A percentile compares a stretch with the other conserved stretches of the same genome.
These are phyloP conservation scores for Hepatocystis sp. DNA, from an alignment of 169 alveolate species.

Conservation along the genomic window DNA sequence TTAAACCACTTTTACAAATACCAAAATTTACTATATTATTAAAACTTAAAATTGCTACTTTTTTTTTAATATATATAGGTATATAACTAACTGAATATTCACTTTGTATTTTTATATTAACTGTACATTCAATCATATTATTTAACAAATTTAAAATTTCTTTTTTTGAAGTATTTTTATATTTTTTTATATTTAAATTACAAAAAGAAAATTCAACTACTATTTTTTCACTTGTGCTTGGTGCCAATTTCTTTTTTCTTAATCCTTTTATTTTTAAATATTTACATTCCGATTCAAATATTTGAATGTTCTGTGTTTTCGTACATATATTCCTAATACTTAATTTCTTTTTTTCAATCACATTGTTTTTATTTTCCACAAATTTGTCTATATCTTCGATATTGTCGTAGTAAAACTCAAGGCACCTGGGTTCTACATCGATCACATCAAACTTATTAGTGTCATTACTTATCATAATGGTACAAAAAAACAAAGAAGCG, in stretches of 20 bases:
- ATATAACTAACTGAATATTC: slow-evolving; percentile 32
- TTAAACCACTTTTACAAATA: slow-evolving; percentile 22
- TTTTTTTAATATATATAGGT: slow-evolving; percentile 61
- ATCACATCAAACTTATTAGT: slow-evolving; percentile 36
- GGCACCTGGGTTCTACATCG: slow-evolving; percentile 45
- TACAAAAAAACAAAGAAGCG: too few species aligned
- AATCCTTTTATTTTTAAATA: slow-evolving; percentile 50
- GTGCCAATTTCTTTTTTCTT: slow-evolving; percentile 56
- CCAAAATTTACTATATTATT: slow-evolving; percentile 40
- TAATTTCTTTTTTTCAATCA: slow-evolving; percentile 30
- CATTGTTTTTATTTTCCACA: slow-evolving; percentile 20
- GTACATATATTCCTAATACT: slow-evolving; percentile 51
- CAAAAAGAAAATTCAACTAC: slow-evolving; percentile 37
- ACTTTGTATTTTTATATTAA: slow-evolving; percentile 17
- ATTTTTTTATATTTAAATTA: slow-evolving; percentile 23
- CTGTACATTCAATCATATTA: slow-evolving; percentile 21
- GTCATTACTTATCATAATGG: too few species aligned
- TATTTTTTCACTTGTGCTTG: slow-evolving; percentile 55
- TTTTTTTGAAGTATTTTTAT: slow-evolving; percentile 9
- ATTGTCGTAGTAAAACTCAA: slow-evolving; percentile 40
- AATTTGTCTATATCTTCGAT: slow-evolving; percentile 28
- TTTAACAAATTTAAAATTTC: slow-evolving; percentile 14
- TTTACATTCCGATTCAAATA: slow-evolving; percentile 37
- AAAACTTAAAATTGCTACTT: slow-evolving; percentile 23
- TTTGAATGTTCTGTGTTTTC: slow-evolving; percentile 37